Evolutionary conservation across 345 rosid species (phyloP), one percentile per base, ranked within the genome.

Genomic region (Murraya paniculata): DNA sequence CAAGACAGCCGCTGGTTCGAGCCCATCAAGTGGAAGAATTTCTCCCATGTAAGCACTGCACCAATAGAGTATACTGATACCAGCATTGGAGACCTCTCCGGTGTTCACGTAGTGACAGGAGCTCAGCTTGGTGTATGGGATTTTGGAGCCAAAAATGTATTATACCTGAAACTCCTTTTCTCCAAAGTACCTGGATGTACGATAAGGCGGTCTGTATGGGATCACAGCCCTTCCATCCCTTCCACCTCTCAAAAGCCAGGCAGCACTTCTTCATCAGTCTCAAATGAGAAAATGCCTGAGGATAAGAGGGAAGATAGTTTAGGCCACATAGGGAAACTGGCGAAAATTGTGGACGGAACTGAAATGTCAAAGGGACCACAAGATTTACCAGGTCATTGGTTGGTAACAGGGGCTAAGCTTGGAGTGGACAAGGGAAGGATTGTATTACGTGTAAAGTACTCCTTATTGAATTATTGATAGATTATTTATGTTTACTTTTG

Each of bases 1-100:
- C 98, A 94, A 84, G 99, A 96, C 76, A 96, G 98, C 79, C 98
- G 98, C 39, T 96, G 98, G 98, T 96, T 96, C 14, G 98, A 94
- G 85, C 92, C 99, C 1, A 92, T 96, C 75, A 96, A 96, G 86
- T 94, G 99, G 98, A 96, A 94, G 80, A 94, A 89, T 91, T 96
- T 96, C 90, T 96, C 98, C 71, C 97, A 96, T 58, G 99, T 94
- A n/a, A 96, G 98, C 91, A 92, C 99, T 4, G 93, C 99, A 2
- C 98, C 98, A 0, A 92, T 94, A 28, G 98, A 96, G 78, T 88
- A 88, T 85, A 86, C 94, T 0, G 99, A 90, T 70, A 87, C 99
- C 9, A 92, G 89, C 85, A 94, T 96, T 0, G 99, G 99, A 2
- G 98, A 94, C 80, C 98, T 92, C 74, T 96, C 97, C 0, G 97